These are phyloP conservation scores for Epichloe brachyelytri DNA, from an alignment of 2,329 filamentous ascomycete species.

Conservation along the genomic window DNA sequence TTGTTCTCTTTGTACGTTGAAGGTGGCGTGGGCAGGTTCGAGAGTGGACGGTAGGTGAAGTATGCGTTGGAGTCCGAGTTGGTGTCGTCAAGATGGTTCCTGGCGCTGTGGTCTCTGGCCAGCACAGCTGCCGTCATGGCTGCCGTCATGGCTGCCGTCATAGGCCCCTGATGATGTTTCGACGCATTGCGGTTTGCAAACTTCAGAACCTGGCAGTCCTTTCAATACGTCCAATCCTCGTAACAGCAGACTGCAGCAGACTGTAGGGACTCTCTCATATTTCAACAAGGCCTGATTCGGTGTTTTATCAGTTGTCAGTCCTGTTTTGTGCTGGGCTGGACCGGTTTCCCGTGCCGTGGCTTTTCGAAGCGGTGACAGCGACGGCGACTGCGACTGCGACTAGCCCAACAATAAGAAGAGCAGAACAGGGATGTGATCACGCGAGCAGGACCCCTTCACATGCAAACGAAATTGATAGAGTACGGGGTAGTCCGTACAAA, in stretches of 20 bases:
- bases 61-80: slow-evolving; percentile 29
- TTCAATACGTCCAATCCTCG: slow-evolving; percentile 4
- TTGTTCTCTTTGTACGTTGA: slow-evolving; percentile 36
- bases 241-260: not conserved
- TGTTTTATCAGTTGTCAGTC: too few relatives aligned
- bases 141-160: not conserved
- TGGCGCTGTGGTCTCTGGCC: slow-evolving; percentile 6
- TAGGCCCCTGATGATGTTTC: not conserved
- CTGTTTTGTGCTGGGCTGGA: not conserved
- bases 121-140: not conserved
- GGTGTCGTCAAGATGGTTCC: too few relatives aligned
- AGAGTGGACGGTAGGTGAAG: slow-evolving; percentile 55
- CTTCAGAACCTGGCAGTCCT: not conserved
- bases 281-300: not conserved
- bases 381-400: not conserved
- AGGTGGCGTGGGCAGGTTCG: slow-evolving; percentile 55
- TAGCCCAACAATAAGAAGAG: not conserved
- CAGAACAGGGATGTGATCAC: too few relatives aligned
- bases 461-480: not conserved
- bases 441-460: not conserved
- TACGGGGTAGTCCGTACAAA: too few relatives aligned
- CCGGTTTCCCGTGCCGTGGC: too few relatives aligned
- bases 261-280: slow-evolving; percentile 6
- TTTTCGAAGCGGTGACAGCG: slow-evolving; percentile 1
- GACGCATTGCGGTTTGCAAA: slow-evolving; percentile 2